Evolutionary conservation across 768 basidiomycete species (phyloP), one percentile per base, ranked within the genome.

Genomic region (Ephemerocybe angulata): DNA sequence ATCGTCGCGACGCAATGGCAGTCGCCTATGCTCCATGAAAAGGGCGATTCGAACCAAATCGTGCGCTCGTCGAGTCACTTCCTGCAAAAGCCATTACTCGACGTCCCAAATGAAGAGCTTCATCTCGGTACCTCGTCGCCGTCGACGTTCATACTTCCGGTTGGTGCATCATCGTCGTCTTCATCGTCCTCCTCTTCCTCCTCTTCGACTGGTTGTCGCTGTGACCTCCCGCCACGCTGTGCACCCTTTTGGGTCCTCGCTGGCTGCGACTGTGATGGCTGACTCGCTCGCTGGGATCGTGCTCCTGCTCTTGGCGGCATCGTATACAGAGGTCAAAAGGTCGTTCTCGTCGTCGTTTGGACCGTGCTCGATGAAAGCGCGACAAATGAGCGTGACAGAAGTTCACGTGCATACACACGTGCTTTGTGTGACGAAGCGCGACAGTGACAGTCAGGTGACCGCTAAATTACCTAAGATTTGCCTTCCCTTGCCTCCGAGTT

Each of bases 11-110:
- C 81, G 80, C 47, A 97, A 68, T 2, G 84, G 76, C 11, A 72
- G 68, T 49, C 90, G 78, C 64, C 78, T 83, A 52, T 88, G 83
- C 65, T 96, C 93, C 4, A 75, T 77, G 67, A 93, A 95, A 38
- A 98, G 74, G 2, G 92, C 90, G 22, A 92, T 77, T 17, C 93
- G 81, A 10, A 88, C 89, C 29, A 96, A 78, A 49, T 86, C 83
- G 47, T 80, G 76, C 0, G 88, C 88, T 66, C 82, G 85, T 49
- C 81, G 77, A n/a, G 76, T 72, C 22, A 85, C 62, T 19, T 86
- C 83, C 90, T 94, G 24, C 21, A 29, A 24, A 8, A 25, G 3
- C 8, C 25, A 24, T 17, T 29, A 6, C 33, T 40, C n/a, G 21
- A n/a, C 12, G 22, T 46, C 19, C 22, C 5, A 11, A 38, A 25